Evolutionary conservation across 495 filamentous ascomycete genomes (phyloP), one percentile per base, ranked within the genome.

Genomic region (Aspergillus funiculosus): DNA sequence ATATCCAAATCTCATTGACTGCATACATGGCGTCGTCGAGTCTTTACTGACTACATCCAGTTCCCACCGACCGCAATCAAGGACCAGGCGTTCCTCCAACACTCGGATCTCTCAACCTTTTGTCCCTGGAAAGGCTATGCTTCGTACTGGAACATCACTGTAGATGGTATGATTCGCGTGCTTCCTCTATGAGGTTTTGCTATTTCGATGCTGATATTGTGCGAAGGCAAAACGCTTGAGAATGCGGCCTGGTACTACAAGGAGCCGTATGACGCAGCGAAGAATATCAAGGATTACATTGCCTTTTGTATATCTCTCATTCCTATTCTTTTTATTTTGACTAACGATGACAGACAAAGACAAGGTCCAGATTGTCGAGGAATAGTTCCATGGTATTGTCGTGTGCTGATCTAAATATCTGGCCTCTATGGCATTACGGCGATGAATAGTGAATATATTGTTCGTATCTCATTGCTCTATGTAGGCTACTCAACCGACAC

Each of bases 121-220:
- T 88, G 84, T 57, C 67, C 72, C 1, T 86, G 82, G 82, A 88
- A 88, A 52, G 84, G 84, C n/a, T 61, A 72, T 25, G 79, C 81
- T 1, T 75, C 69, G 6, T 88, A 86, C 56, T 87, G 86, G 59
- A 78, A 71, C 10, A 62, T 88, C 43, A 71, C 70, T 11, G 68
- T 75, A 19, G 74, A 77, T 48, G 79, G 79, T 79, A 50, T 21
- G 64, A 20, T 39, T 29, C 9, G 14, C 6, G 15, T 21, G 28
- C 10, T 35, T 11, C 15, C 5, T 2, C 1, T 37, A 5, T 4
- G 20, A 2, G 8, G 7, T 32, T 7, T 31, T n/a, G 32, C 4
- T 9, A 10, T 5, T 17, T 7, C 17, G 5, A 13, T 24, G 6
- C 19, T 36, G 15, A 29, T 31, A 13, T 6, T 11, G 3, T 9